phyloP scores from a whole-genome alignment of 73 alveolate genomes.

The Paraurostyla sp. region DNA sequence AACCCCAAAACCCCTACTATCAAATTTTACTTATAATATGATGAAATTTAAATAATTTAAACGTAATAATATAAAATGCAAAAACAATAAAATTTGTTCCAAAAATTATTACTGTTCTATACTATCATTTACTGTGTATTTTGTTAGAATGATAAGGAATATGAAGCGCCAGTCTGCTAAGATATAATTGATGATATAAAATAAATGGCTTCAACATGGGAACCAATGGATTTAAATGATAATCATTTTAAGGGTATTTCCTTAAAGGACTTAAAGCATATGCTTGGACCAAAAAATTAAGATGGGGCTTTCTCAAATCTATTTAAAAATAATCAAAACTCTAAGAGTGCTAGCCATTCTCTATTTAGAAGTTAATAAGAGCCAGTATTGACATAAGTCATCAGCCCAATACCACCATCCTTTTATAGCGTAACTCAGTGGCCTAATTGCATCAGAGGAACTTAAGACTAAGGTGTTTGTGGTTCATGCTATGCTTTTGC shows the following conservation, averaged over 20 bases:
- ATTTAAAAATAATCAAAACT: not conserved
- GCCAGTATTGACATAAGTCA: too few relatives aligned
- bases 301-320: not conserved
- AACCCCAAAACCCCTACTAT: too few relatives aligned
- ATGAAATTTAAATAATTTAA: too few relatives aligned
- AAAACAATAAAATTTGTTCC: too few relatives aligned
- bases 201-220: not conserved
- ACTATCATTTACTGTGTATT: too few relatives aligned
- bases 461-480: constrained; percentile 84
- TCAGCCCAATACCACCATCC: not conserved
- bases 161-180: constrained; percentile 7
- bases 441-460: constrained; percentile 73
- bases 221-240: not conserved
- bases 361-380: too few relatives aligned
- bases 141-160: too few relatives aligned
- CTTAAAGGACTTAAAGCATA: not conserved
- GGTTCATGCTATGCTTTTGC: constrained; percentile 93
- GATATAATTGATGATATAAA: constrained; percentile 9
- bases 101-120: too few relatives aligned
- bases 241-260: not conserved
- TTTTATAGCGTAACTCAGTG: constrained; percentile 64
- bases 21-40: too few relatives aligned
- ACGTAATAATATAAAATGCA: too few relatives aligned
- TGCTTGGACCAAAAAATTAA: not conserved
- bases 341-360: too few relatives aligned